A percentile compares a stretch with the other conserved stretches of the same genome.
Conservation (phyloP, 139 green algal species). For the Chlamydomonas urium region DNA sequence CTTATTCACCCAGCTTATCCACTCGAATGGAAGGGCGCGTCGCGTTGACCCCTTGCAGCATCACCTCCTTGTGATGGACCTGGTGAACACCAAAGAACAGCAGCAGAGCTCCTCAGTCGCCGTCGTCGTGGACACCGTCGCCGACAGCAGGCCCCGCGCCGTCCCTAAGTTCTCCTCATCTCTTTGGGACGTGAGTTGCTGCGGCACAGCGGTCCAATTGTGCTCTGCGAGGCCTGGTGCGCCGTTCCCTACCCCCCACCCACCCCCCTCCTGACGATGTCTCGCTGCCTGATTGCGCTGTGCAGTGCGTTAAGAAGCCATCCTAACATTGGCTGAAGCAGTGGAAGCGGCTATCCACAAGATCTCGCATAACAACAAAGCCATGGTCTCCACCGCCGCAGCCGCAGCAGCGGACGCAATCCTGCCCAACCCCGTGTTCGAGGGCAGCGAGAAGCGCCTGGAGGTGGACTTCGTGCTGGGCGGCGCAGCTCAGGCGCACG, state of each 20-base stretch:
- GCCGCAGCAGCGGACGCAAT: background rate
- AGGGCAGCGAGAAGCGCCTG: slow-evolving; percentile 94
- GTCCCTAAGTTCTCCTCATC: background rate
- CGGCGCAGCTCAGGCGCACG: slow-evolving; percentile 29
- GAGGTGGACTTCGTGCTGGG: slow-evolving; percentile 73
- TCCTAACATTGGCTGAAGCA: slow-evolving; percentile 8
- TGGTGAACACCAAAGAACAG: background rate
- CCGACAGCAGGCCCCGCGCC: background rate
- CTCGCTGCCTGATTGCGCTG: too few relatives aligned
- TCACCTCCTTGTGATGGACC: too few relatives aligned
- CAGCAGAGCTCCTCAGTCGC: background rate
- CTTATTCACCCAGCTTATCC: too few relatives aligned
- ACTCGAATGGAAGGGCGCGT: too few relatives aligned
- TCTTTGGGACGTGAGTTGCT: slow-evolving; percentile 14
- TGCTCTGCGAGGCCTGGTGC: background rate
- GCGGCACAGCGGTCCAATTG: background rate
- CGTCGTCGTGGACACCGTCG: background rate
- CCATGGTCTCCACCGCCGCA: too few relatives aligned
- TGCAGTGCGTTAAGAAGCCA: slow-evolving; percentile 16
- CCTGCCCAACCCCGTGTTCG: slow-evolving; percentile 71
- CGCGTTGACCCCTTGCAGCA: too few relatives aligned
- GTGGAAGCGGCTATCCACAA: background rate
- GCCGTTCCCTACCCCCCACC: background rate
- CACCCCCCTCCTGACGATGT: too few relatives aligned
- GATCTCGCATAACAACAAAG: background rate